A percentile compares a stretch with the other conserved stretches of the same genome.
phyloP scores from a whole-genome alignment of 192 early-diverging fungal species.

The Backusella morwellensis region DNA sequence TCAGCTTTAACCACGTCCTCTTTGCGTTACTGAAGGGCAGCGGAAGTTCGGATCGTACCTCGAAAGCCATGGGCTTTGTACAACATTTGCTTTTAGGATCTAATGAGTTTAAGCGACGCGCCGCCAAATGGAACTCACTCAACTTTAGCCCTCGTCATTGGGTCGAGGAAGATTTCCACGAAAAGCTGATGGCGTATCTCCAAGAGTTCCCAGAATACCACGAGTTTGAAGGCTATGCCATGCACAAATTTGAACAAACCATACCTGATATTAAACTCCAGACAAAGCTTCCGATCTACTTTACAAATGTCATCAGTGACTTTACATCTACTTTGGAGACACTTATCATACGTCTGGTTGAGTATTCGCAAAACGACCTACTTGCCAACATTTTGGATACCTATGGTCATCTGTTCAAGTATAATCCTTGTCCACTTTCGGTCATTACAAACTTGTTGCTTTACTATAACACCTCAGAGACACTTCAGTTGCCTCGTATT shows the following conservation, averaged over 20 bases:
- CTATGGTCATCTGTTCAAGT: conserved; percentile 59
- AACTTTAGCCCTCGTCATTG: conserved; percentile 66
- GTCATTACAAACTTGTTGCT: conserved; percentile 65
- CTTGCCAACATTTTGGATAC: conserved; percentile 60
- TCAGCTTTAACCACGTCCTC: conserved; percentile 68
- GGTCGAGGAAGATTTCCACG: conserved; percentile 67
- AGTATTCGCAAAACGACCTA: conserved; percentile 56
- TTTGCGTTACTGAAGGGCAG: conserved; percentile 66
- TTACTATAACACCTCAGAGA: conserved; percentile 65
- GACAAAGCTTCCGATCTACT: conserved; percentile 65
- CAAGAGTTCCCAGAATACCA: conserved; percentile 70
- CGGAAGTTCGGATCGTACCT: conserved; percentile 45
- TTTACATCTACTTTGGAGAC: conserved; percentile 66
- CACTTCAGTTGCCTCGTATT: conserved; percentile 54
- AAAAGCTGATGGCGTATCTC: conserved; percentile 61
- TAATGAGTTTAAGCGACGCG: conserved; percentile 45
- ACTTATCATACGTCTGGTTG: conserved; percentile 65
- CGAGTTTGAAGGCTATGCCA: conserved; percentile 68
- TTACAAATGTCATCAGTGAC: conserved; percentile 65
- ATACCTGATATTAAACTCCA: conserved; percentile 58
- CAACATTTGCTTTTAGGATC: conserved; percentile 55
- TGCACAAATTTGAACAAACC: conserved; percentile 32
- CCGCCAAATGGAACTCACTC: conserved; percentile 62
- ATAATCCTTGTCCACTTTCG: conserved; percentile 66
- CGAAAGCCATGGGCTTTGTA: conserved; percentile 47